phyloP scores from a whole-genome alignment of 768 basidiomycete species.

The Podaxis carcinomalis region DNA sequence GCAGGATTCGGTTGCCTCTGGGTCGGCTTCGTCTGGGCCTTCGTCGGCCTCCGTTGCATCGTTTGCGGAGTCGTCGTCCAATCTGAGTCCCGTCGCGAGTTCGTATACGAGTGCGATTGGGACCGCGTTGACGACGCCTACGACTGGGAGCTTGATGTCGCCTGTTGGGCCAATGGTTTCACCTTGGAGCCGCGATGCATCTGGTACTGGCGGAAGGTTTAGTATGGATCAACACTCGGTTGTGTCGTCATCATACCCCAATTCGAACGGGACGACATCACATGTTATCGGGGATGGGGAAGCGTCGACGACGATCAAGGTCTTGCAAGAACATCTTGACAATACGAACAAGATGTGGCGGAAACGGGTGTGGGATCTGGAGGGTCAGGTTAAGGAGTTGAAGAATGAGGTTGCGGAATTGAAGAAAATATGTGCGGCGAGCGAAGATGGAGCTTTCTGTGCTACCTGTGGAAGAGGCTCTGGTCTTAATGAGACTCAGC shows the following conservation, averaged over 20 bases:
- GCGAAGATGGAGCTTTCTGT: conserved; percentile 41
- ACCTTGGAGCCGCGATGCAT: not conserved
- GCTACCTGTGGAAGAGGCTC: conserved; percentile 48
- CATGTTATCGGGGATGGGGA: not conserved
- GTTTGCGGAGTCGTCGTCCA: conserved; percentile 1
- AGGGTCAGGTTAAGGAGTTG: conserved; percentile 67
- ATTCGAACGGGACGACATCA: not conserved
- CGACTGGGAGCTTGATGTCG: conserved; percentile 15
- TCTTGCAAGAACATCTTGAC: conserved; percentile 58
- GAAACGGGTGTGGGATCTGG: conserved; percentile 70
- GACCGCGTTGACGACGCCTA: conserved; percentile 7
- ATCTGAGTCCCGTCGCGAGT: not conserved
- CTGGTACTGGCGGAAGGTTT: not conserved
- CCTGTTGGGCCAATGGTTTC: conserved; percentile 16
- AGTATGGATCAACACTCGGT: conserved; percentile 1
- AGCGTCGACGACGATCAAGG: conserved; percentile 35
- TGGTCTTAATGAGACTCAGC: not conserved
- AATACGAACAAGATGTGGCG: conserved; percentile 64
- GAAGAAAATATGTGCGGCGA: conserved; percentile 23
- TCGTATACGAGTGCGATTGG: conserved; percentile 15
- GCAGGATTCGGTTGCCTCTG: conserved; percentile 8
- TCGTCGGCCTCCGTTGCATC: conserved; percentile 4
- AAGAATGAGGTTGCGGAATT: conserved; percentile 64
- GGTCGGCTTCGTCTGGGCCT: conserved; percentile 1
- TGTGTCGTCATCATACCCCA: not conserved